A percentile compares a stretch with the other conserved stretches of the same genome.
These are phyloP conservation scores for Caryopteris hybrid DNA, from an alignment of 305 asterid species.

Conservation along the genomic window DNA sequence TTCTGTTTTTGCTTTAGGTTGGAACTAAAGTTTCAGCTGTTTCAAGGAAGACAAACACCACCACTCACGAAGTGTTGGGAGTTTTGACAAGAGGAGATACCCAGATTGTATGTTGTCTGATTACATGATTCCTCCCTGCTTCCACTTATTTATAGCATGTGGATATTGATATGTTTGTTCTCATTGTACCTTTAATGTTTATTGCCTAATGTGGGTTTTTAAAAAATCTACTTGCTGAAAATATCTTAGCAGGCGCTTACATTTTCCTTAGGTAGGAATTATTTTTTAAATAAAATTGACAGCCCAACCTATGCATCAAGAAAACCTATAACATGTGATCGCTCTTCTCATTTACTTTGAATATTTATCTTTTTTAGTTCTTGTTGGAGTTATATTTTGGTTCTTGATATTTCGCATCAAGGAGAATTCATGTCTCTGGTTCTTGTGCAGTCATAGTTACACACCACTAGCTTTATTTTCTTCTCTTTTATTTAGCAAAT, in stretches of 20 bases:
- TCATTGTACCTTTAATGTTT: not conserved
- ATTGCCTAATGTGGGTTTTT: not conserved
- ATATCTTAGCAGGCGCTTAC: not conserved
- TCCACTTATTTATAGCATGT: conserved; percentile 1
- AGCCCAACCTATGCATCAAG: not conserved
- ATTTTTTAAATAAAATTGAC: not conserved
- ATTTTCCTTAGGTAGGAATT: not conserved
- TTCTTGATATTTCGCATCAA: not conserved
- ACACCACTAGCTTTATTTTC: not conserved
- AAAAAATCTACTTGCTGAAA: no score
- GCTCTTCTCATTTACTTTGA: conserved; percentile 3
- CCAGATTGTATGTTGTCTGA: conserved; percentile 68
- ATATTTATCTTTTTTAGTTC: not conserved
- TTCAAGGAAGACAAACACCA: conserved; percentile 86
- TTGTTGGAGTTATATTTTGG: not conserved
- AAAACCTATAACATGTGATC: not conserved
- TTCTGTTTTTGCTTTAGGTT: conserved; percentile 46
- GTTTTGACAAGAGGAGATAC: conserved; percentile 72
- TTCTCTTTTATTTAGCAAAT: not conserved
- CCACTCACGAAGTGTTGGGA: conserved; percentile 89
- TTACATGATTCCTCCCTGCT: conserved; percentile 7
- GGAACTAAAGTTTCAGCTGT: conserved; percentile 94
- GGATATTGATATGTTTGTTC: conserved; percentile 6
- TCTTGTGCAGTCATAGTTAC: not conserved
- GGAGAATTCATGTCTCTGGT: not conserved